Percentiles rank a stretch among this genome's conserved stretches.
These are phyloP conservation scores for Hanseniaspora jakobsenii DNA, from an alignment of 805 yeast genomes.

Conservation along the genomic window DNA sequence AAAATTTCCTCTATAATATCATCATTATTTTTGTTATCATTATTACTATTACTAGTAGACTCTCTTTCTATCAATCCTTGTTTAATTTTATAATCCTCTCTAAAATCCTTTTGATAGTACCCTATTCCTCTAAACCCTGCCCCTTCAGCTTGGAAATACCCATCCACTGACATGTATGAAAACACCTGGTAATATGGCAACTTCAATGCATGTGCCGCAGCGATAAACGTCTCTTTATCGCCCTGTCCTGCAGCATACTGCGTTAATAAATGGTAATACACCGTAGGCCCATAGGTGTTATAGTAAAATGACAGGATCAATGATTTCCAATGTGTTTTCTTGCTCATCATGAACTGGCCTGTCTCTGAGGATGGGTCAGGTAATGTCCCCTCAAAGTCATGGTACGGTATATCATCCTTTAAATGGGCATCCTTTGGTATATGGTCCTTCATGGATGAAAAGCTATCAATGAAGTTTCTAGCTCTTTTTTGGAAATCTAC, in stretches of 20 bases:
- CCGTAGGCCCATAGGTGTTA: constrained; percentile 58
- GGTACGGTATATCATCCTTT: constrained; percentile 36
- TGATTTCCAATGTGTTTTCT: constrained; percentile 45
- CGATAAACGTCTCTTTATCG: constrained; percentile 63
- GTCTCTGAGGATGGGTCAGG: constrained; percentile 66
- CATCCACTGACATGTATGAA: constrained; percentile 29
- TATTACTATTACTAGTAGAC: constrained; percentile 15
- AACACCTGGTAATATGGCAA: constrained; percentile 41
- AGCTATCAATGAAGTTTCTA: constrained; percentile 29
- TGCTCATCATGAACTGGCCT: constrained; percentile 57
- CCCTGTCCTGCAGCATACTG: constrained; percentile 76
- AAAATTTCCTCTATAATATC: constrained; percentile 20
- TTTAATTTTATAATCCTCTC: constrained; percentile 37
- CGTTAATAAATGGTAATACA: constrained; percentile 55
- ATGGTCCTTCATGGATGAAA: constrained; percentile 24
- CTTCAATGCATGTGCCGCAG: constrained; percentile 43
- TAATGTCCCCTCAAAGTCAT: constrained; percentile 49
- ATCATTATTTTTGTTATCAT: too few species aligned
- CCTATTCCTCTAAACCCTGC: constrained; percentile 49
- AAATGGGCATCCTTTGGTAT: constrained; percentile 1
- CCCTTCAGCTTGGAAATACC: constrained; percentile 25
- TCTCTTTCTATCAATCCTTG: not conserved
- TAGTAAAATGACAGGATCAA: constrained; percentile 52
- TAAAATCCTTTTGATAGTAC: constrained; percentile 65
- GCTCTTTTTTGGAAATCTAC: constrained; percentile 32